Evolutionary conservation across 345 rosid genomes (phyloP).

Genomic region (Luvunga scandens): DNA sequence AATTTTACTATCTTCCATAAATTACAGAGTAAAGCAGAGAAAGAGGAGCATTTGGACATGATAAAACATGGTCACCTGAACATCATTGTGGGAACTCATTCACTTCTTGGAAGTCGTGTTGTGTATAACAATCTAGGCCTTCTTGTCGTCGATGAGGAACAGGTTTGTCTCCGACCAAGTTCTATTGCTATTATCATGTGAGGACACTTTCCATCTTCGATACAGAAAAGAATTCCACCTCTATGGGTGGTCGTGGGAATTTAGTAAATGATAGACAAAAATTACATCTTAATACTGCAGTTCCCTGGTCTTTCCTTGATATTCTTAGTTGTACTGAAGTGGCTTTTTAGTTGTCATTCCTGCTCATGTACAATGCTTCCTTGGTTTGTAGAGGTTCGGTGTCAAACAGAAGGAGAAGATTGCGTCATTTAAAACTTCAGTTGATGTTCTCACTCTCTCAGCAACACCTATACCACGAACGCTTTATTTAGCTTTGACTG

Average conservation of each 20-base stretch:
- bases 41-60: constrained; percentile 67
- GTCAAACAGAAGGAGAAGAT: constrained; percentile 98
- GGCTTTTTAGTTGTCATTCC: constrained; percentile 8
- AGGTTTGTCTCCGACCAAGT: constrained; percentile 50
- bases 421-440: constrained; percentile 91
- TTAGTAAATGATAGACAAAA: too few relatives aligned
- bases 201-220: too few relatives aligned
- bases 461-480: constrained; percentile 99
- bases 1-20: constrained; percentile 18
- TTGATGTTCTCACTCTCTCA: constrained; percentile 92
- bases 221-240: too few relatives aligned
- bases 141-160: constrained; percentile 98
- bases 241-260: neutral
- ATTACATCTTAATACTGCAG: neutral
- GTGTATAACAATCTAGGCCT: constrained; percentile 89
- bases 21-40: constrained; percentile 79
- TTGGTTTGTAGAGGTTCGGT: constrained; percentile 76
- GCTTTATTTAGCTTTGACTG: constrained; percentile 88
- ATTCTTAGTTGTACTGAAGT: neutral
- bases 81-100: constrained; percentile 92
- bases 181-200: constrained; percentile 5
- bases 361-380: constrained; percentile 21
- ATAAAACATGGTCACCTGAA: constrained; percentile 70
- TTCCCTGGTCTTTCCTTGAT: neutral
- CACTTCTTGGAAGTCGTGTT: constrained; percentile 95